A percentile compares a stretch with the other conserved stretches of the same genome.
These are phyloP conservation scores for Phytopythium aichiense DNA, from an alignment of 352 stramenopile species.

Conservation along the genomic window DNA sequence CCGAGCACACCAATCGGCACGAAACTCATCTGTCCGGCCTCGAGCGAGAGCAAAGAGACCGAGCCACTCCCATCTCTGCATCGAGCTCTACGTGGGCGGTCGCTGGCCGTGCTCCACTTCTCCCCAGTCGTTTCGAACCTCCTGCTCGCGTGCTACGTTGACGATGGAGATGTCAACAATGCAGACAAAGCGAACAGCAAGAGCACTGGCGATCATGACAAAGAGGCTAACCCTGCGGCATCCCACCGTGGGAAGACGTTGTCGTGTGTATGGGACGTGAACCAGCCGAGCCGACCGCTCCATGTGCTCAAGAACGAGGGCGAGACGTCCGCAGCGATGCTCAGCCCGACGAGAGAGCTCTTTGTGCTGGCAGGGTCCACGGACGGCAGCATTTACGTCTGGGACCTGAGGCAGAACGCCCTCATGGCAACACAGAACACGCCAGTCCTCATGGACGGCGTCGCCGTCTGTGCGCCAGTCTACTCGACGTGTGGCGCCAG, in stretches of 20 bases:
- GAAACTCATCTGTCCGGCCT: slow-evolving; percentile 12
- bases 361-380: slow-evolving; percentile 51
- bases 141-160: slow-evolving; percentile 34
- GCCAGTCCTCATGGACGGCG: slow-evolving; percentile 7
- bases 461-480: slow-evolving; percentile 36
- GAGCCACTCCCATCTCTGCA: slow-evolving; percentile 16
- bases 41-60: slow-evolving; percentile 12
- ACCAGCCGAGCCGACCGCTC: slow-evolving; percentile 34
- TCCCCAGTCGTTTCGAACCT: slow-evolving; percentile 47
- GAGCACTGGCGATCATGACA: not conserved
- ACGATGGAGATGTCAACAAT: not conserved
- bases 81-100: slow-evolving; percentile 22
- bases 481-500: slow-evolving; percentile 60
- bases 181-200: slow-evolving; percentile 3
- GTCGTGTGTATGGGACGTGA: slow-evolving; percentile 65
- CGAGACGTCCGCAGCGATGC: slow-evolving; percentile 24
- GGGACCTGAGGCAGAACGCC: slow-evolving; percentile 43
- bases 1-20: slow-evolving; percentile 30
- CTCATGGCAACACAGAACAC: not conserved
- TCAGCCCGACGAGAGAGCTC: slow-evolving; percentile 50
- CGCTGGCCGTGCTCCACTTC: slow-evolving; percentile 39
- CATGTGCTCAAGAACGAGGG: slow-evolving; percentile 53
- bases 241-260: slow-evolving; percentile 39
- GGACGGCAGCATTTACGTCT: slow-evolving; percentile 63
- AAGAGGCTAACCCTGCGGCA: not conserved